Evolutionary conservation across 352 stramenopile species (phyloP).

Genomic region (Peronosclerospora sorghi): DNA sequence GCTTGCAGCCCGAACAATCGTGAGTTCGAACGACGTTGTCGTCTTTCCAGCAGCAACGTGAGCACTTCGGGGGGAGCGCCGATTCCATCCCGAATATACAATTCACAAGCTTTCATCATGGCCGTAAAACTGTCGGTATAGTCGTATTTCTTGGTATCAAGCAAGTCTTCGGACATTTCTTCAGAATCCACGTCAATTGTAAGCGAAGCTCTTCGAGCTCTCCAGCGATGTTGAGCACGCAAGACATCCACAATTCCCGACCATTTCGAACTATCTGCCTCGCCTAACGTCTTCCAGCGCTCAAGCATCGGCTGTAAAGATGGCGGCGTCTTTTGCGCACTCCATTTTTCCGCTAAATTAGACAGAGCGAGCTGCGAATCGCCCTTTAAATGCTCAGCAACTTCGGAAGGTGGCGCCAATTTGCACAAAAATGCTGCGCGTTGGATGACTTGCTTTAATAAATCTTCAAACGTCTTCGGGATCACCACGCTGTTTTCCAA

Average conservation of each 20-base stretch:
- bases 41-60: slow-evolving; percentile 52
- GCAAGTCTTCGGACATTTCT: slow-evolving; percentile 11
- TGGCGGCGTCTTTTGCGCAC: slow-evolving; percentile 64
- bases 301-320: slow-evolving; percentile 82
- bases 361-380: slow-evolving; percentile 68
- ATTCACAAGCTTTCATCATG: slow-evolving; percentile 76
- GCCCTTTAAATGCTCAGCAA: slow-evolving; percentile 41
- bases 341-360: slow-evolving; percentile 83
- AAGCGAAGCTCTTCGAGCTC: slow-evolving; percentile 42
- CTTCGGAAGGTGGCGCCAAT: slow-evolving; percentile 61
- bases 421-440: slow-evolving; percentile 66
- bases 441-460: slow-evolving; percentile 54
- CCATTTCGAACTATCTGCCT: slow-evolving; percentile 78
- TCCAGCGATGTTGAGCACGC: slow-evolving; percentile 57
- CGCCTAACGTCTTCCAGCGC: slow-evolving; percentile 62
- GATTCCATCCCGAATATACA: slow-evolving; percentile 79
- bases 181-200: slow-evolving; percentile 5
- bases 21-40: slow-evolving; percentile 58
- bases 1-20: slow-evolving; percentile 72
- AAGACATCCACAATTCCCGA: slow-evolving; percentile 76
- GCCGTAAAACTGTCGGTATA: slow-evolving; percentile 65
- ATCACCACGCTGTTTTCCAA: slow-evolving; percentile 52
- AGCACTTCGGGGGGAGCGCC: slow-evolving; percentile 75
- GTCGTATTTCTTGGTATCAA: slow-evolving; percentile 23
- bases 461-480: slow-evolving; percentile 55